Conservation (phyloP, 108 stramenopile genomes). For the Skeletonema grethae region DNA sequence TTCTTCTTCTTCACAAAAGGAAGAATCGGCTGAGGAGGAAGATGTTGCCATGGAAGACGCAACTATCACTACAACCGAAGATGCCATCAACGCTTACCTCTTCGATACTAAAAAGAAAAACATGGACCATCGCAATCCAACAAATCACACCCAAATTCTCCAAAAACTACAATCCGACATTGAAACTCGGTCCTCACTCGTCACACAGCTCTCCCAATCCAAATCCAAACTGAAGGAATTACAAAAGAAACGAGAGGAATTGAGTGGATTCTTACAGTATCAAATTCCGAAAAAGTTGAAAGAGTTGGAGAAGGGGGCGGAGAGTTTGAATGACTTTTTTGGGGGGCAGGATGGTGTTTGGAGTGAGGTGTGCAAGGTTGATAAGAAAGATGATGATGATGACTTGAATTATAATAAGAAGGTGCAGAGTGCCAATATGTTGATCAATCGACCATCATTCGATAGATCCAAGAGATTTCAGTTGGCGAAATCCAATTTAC, state of each 20-base stretch:
- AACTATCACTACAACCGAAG: constrained; percentile 26
- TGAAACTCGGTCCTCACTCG: constrained; percentile 27
- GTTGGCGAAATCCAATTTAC: constrained; percentile 56
- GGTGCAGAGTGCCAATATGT: constrained; percentile 29
- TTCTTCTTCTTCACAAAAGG: background rate
- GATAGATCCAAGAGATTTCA: constrained; percentile 58
- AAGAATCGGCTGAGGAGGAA: background rate
- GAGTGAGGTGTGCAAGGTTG: constrained; percentile 4
- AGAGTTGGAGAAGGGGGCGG: constrained; percentile 62
- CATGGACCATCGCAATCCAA: constrained; percentile 28
- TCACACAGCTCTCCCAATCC: constrained; percentile 38
- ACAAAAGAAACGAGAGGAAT: constrained; percentile 33
- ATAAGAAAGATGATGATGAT: constrained; percentile 16
- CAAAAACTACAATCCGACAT: constrained; percentile 42
- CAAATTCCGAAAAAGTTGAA: constrained; percentile 59
- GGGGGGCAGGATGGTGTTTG: constrained; percentile 10
- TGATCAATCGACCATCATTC: constrained; percentile 23
- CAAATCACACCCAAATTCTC: constrained; percentile 29
- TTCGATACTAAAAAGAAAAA: constrained; percentile 9
- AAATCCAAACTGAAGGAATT: constrained; percentile 36
- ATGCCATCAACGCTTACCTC: constrained; percentile 38
- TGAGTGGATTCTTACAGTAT: constrained; percentile 38
- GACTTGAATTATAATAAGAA: constrained; percentile 23
- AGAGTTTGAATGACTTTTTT: constrained; percentile 69
- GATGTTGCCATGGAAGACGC: constrained; percentile 11